phyloP scores from a whole-genome alignment of 805 yeast species.

The Saccharomycopsis sp. region DNA sequence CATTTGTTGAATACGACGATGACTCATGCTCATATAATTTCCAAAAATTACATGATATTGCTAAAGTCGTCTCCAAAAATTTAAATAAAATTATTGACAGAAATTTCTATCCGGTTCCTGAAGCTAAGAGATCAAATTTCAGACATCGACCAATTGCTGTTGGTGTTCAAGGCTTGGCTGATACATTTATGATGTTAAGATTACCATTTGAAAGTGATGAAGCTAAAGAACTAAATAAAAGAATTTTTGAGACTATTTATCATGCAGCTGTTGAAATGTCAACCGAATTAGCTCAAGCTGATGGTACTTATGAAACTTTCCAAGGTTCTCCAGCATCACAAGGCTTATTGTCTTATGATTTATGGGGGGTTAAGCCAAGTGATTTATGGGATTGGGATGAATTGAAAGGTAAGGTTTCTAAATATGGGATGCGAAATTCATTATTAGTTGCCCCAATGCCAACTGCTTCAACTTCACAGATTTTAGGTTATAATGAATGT shows the following conservation, averaged over 20 bases:
- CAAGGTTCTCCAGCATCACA: slow-evolving; percentile 85
- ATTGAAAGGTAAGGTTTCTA: slow-evolving; percentile 50
- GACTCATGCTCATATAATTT: slow-evolving; percentile 57
- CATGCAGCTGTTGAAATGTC: slow-evolving; percentile 91
- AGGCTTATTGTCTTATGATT: slow-evolving; percentile 78
- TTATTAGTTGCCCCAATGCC: slow-evolving; percentile 94
- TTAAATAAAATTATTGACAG: slow-evolving; percentile 79
- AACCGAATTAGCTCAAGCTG: slow-evolving; percentile 61
- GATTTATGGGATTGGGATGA: slow-evolving; percentile 81
- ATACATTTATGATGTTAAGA: slow-evolving; percentile 71
- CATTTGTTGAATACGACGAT: slow-evolving; percentile 48
- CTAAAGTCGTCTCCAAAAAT: slow-evolving; percentile 73
- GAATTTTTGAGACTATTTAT: slow-evolving; percentile 91
- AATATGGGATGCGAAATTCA: slow-evolving; percentile 79
- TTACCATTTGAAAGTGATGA: slow-evolving; percentile 79
- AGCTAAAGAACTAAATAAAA: slow-evolving; percentile 70
- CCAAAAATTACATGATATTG: slow-evolving; percentile 61
- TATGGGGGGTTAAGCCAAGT: slow-evolving; percentile 80
- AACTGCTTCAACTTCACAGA: slow-evolving; percentile 95
- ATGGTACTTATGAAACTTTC: slow-evolving; percentile 68
- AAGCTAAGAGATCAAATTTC: slow-evolving; percentile 68
- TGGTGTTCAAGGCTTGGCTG: slow-evolving; percentile 98
- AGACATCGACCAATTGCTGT: slow-evolving; percentile 91
- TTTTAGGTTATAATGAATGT: slow-evolving; percentile 88
- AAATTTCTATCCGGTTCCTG: slow-evolving; percentile 75